Base-by-base conservation (phyloP, 441 rosid species). In the Adansonia gregorii region DNA sequence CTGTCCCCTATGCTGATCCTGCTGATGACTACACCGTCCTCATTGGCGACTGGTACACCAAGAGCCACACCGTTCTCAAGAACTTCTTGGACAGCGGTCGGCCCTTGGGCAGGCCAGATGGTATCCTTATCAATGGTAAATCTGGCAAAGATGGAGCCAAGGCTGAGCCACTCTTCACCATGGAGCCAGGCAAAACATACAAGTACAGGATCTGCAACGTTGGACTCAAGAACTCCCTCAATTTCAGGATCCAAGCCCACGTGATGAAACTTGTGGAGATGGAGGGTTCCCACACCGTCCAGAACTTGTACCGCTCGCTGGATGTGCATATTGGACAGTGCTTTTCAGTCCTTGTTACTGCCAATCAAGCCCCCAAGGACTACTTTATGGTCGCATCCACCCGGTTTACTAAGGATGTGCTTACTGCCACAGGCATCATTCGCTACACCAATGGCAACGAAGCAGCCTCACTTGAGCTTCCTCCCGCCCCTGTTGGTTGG, bases 311-410 rank as follows among this genome's bases (percentile, higher is more conserved):
- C 72, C 86, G 85, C 51, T 88, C 90, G 55, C 87, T 88, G 0
- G 93, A 89, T 65, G 84, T 89, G 51, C 94, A 91, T 46, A 85
- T 88, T 8, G 94, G 92, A 31, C 92, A 91, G 72, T 88, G 91
- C 69, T 80, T 72, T 27, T 87, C 89, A 0, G 82, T 88, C n/a
- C 90, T 91, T 8, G 81, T 91, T 41, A 82, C 90, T 2, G 93
- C 94, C 22, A 46, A 93, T 63, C 87, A 93, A 72, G 83, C 80
- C 2, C 83, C 93, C 5, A 89, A 80, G 77, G 96, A 93, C 77
- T 91, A 93, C 73, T 85, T 84, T 84, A 82, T 93, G 87, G 88
- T 91, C 43, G 93, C 92, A 41, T 90, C 97, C 56, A 84, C 94
- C 35, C 72, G 97, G 74, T 91, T 91, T 80, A 80, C 78, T 67